Base-by-base conservation (phyloP, 306 rosid species). In the Astragalus glycyphyllos region DNA sequence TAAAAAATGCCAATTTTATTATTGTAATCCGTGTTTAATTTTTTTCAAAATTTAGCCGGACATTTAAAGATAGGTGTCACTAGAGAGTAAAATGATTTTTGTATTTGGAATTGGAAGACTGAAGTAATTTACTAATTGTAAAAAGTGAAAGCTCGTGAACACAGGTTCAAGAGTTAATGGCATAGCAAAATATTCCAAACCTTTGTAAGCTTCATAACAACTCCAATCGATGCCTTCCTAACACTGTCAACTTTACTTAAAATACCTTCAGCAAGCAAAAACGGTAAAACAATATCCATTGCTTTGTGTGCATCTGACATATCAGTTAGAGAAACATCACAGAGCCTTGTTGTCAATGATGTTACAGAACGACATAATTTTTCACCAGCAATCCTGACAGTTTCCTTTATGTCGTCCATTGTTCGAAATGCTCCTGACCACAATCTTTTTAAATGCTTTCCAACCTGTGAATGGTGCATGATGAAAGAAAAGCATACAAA, bases 381-480 rank as follows among this genome's bases (percentile, higher is more conserved):
- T 75, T 94, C 98, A 23, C 98, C 98, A 78, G 98, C 78, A 76
- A 62, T 88, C 69, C 98, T 89, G 55, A 94, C 96, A 34, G 97
- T 94, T 85, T 94, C 97, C 67, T 94, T 94, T 61, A 94, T 90
- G 80, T 94, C 98, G 66, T 94, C 98, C 98, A 94, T 94, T 54
- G 90, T 88, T 50, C 96, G 94, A 79, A 94, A 94, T 73, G 96
- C 92, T 60, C 78, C 94, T 8, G 86, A 80, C 98, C 98, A 94
- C 76, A 90, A 67, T 71, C 84, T 87, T 65, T 79, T 82, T 77
- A 94, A 75, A 89, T 94, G 86, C 84, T 86, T 90, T 50, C 67
- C 89, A 29, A 90, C 94, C 98, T 94, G 81, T 42, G 48, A 35
- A 74, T 26, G 34, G 59, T 31, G 26, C 54, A 80, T 51, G 50